phyloP scores from a whole-genome alignment of 805 yeast genomes.

The Yarrowia divulgata region DNA sequence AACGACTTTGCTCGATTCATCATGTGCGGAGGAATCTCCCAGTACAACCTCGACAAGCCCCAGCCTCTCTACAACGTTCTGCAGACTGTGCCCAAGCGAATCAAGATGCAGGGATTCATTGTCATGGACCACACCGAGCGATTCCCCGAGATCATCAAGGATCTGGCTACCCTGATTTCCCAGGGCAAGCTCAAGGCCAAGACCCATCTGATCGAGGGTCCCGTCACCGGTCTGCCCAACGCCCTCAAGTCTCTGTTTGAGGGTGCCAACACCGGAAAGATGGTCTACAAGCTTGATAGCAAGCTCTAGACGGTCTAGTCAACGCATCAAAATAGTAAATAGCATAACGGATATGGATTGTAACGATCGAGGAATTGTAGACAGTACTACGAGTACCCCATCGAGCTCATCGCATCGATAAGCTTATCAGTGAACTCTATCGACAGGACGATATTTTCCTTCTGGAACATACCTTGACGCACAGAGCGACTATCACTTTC shows the following conservation, averaged over 20 bases:
- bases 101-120: conserved; percentile 39
- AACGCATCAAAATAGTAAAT: not conserved
- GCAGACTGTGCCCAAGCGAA: conserved; percentile 35
- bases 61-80: conserved; percentile 20
- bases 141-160: conserved; percentile 35
- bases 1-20: conserved; percentile 37
- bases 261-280: conserved; percentile 40
- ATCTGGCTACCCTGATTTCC: conserved; percentile 11
- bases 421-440: conserved; percentile 15
- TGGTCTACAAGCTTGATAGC: conserved; percentile 30
- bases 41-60: conserved; percentile 37
- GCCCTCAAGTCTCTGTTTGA: conserved; percentile 38
- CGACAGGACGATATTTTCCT: not conserved
- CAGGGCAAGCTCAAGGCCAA: conserved; percentile 32
- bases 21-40: conserved; percentile 40
- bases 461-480: conserved; percentile 2
- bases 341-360: not conserved
- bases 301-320: not conserved
- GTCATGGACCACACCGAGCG: conserved; percentile 36
- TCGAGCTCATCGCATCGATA: not conserved
- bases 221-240: conserved; percentile 35
- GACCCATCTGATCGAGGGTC: conserved; percentile 35
- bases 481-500: not conserved
- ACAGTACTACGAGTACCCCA: too few species aligned
- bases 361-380: too few species aligned